Conservation (phyloP, 148 eudicot species). For the Cornus florida region DNA sequence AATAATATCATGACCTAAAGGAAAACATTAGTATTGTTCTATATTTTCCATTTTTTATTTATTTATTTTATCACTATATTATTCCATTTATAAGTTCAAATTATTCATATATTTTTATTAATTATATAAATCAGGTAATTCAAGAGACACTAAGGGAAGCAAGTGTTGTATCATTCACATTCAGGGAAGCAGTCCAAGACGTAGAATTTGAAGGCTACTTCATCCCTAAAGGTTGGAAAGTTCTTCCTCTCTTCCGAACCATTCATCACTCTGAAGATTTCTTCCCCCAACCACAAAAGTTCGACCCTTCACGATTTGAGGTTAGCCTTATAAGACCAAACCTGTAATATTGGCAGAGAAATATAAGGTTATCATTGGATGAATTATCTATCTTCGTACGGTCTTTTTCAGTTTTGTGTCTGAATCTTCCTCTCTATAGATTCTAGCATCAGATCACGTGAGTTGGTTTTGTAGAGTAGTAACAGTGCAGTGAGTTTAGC, state of each 20-base stretch:
- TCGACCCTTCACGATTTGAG: constrained; percentile 95
- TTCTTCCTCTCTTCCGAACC: constrained; percentile 80
- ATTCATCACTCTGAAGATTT: constrained; percentile 71
- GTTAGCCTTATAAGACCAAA: constrained; percentile 25
- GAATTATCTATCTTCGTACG: constrained; percentile 21
- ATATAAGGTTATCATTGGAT: constrained; percentile 38
- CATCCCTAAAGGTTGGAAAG: constrained; percentile 95
- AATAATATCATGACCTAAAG: too few relatives aligned
- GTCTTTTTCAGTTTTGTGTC: not conserved
- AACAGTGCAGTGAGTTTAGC: not conserved
- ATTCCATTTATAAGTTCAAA: too few relatives aligned
- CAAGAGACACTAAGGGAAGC: constrained; percentile 87
- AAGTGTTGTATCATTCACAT: constrained; percentile 82
- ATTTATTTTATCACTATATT: too few relatives aligned
- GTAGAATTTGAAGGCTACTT: constrained; percentile 73
- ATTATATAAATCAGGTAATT: constrained; percentile 47
- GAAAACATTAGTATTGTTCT: too few relatives aligned
- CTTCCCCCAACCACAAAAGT: constrained; percentile 74
- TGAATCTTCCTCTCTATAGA: constrained; percentile 5
- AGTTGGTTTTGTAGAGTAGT: constrained; percentile 27
- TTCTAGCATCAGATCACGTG: constrained; percentile 38
- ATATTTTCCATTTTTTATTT: too few relatives aligned
- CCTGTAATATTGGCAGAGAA: constrained; percentile 4
- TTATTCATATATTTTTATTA: too few relatives aligned
- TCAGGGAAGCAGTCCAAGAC: constrained; percentile 88